A percentile compares a stretch with the other conserved stretches of the same genome.
phyloP scores from a whole-genome alignment of 176 grass and related monocot species.

The Raddia distichophylla region DNA sequence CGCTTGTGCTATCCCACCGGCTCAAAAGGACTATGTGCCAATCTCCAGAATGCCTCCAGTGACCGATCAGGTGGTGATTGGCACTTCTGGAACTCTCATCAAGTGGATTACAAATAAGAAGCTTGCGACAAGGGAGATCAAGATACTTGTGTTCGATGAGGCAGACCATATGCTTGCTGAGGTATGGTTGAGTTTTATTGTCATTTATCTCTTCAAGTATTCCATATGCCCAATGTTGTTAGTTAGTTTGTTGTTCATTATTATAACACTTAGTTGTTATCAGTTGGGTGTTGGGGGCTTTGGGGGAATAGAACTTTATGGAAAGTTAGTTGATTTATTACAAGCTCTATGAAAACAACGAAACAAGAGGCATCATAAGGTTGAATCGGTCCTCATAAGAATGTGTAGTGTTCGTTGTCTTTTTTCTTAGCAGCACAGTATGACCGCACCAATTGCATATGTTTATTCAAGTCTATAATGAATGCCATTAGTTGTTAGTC shows the following conservation, averaged over 20 bases:
- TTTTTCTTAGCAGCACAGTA: not conserved
- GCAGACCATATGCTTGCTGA: conserved; percentile 84
- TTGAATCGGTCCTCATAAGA: not conserved
- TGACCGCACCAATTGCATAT: not conserved
- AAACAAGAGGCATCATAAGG: not conserved
- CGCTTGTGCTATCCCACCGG: conserved; percentile 67
- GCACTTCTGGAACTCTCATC: conserved; percentile 87
- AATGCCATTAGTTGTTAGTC: not conserved
- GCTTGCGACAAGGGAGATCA: conserved; percentile 62
- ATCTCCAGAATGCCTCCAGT: conserved; percentile 51
- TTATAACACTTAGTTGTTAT: not conserved
- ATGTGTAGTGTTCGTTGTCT: not conserved
- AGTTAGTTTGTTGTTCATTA: not conserved
- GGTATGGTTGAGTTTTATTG: conserved; percentile 42
- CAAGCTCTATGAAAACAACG: not conserved
- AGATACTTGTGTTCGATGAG: conserved; percentile 89
- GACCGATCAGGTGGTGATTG: conserved; percentile 84
- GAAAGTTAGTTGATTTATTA: not conserved
- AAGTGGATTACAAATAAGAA: conserved; percentile 77
- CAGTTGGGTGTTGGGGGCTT: not conserved
- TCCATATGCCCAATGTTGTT: not conserved
- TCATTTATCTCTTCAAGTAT: not conserved
- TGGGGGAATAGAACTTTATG: not conserved
- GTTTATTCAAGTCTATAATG: no score
- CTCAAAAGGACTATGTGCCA: conserved; percentile 60